Evolutionary conservation across 768 basidiomycete genomes (phyloP).

Genomic region (Tephrocybe sp.): DNA sequence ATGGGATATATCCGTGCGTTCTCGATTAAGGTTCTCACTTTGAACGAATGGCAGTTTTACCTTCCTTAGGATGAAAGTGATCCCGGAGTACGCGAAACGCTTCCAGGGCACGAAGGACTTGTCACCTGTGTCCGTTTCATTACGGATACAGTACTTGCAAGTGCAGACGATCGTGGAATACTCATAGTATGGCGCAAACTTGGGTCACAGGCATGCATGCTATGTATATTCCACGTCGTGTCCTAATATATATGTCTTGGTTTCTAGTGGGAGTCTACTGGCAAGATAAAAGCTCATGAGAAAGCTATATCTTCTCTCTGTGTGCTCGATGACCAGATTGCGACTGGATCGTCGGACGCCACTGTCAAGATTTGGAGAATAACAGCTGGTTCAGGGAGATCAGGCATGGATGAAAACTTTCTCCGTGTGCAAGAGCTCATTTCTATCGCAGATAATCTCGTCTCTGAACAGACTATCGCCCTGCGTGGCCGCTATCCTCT

Average conservation of each 20-base stretch:
- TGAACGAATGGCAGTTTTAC: not conserved
- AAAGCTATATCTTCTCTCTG: constrained; percentile 71
- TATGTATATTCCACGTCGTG: constrained; percentile 17
- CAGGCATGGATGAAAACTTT: constrained; percentile 24
- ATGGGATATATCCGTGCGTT: constrained; percentile 43
- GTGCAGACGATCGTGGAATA: constrained; percentile 75
- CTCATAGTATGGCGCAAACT: constrained; percentile 61
- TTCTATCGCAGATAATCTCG: constrained; percentile 31
- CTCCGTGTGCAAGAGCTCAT: constrained; percentile 8
- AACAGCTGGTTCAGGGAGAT: constrained; percentile 23
- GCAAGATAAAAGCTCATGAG: constrained; percentile 57
- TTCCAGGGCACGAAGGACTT: constrained; percentile 71
- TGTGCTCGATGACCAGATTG: constrained; percentile 45
- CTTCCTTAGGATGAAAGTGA: constrained; percentile 44
- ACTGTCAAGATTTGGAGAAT: constrained; percentile 74
- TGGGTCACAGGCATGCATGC: constrained; percentile 39
- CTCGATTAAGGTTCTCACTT: not conserved
- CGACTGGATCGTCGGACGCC: constrained; percentile 85
- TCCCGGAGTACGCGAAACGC: constrained; percentile 61
- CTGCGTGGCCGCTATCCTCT: constrained; percentile 76
- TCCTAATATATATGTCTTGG: constrained; percentile 3
- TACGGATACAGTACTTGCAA: constrained; percentile 50
- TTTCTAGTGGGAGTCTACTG: constrained; percentile 38
- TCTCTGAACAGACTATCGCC: constrained; percentile 57
- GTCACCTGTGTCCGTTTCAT: constrained; percentile 81